phyloP scores from a whole-genome alignment of 2,329 filamentous ascomycete genomes.

The Botryosphaeria dothidea region DNA sequence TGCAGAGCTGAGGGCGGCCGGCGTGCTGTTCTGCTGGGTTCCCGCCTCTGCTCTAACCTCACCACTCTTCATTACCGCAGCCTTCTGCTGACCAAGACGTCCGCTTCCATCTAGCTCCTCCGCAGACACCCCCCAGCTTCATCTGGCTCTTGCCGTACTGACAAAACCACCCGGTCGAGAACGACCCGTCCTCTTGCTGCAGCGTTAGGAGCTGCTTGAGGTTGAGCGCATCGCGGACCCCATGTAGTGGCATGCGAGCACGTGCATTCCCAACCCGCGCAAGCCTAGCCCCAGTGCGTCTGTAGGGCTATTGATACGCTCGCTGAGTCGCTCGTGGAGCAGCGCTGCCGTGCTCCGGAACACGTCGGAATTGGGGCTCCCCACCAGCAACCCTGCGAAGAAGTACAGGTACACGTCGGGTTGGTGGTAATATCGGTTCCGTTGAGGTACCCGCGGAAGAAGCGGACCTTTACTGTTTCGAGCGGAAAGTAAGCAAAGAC shows the following conservation, averaged over 20 bases:
- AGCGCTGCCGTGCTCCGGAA: slow-evolving; percentile 26
- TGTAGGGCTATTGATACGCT: slow-evolving; percentile 27
- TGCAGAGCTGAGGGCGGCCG: neutral
- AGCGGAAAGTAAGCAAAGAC: too few relatives aligned
- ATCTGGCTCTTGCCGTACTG: slow-evolving; percentile 23
- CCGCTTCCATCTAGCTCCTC: neutral
- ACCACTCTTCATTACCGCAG: neutral
- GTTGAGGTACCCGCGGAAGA: slow-evolving; percentile 30
- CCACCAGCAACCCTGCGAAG: slow-evolving; percentile 27
- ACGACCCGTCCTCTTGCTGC: slow-evolving; percentile 38
- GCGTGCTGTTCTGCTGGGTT: neutral
- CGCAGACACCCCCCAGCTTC: slow-evolving; percentile 28
- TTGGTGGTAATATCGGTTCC: slow-evolving; percentile 36
- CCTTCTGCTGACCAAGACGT: neutral
- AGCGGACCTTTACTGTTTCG: too few relatives aligned
- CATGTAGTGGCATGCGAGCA: slow-evolving; percentile 31
- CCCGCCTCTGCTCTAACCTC: neutral
- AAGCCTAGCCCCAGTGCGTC: slow-evolving; percentile 29
- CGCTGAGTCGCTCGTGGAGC: slow-evolving; percentile 25
- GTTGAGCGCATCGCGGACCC: slow-evolving; percentile 24
- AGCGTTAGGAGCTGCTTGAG: slow-evolving; percentile 26
- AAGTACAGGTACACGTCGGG: slow-evolving; percentile 38
- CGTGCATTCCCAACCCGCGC: slow-evolving; percentile 32
- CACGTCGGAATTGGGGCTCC: slow-evolving; percentile 25
- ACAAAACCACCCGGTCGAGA: slow-evolving; percentile 32